These are phyloP conservation scores for Eudorina sp. DNA, from an alignment of 139 green algal species.

Conservation along the genomic window DNA sequence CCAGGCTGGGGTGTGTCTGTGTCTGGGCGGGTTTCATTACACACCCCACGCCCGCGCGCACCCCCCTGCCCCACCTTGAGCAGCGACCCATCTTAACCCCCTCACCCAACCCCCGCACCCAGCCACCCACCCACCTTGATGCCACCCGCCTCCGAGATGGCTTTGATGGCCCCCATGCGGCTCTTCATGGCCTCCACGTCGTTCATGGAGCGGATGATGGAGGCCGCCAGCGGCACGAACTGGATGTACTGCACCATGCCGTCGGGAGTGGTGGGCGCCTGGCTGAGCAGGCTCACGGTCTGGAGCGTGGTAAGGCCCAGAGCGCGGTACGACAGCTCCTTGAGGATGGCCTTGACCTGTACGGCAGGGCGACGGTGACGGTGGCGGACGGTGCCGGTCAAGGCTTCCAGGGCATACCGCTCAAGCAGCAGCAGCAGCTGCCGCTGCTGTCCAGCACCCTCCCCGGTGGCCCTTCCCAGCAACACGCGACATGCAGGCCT, in stretches of 20 bases:
- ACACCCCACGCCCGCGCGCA: too few species aligned
- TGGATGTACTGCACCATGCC: slow-evolving; percentile 61
- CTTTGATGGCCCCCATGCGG: slow-evolving; percentile 58
- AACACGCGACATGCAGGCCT: not conserved
- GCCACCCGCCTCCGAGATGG: slow-evolving; percentile 48
- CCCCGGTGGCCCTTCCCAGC: too few species aligned
- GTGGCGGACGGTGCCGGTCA: too few species aligned
- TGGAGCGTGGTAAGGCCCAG: slow-evolving; percentile 63
- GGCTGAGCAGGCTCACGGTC: slow-evolving; percentile 54
- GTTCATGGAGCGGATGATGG: slow-evolving; percentile 62
- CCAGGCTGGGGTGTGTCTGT: too few species aligned
- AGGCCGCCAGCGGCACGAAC: slow-evolving; percentile 58
- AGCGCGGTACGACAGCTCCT: slow-evolving; percentile 56
- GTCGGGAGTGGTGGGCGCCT: slow-evolving; percentile 57
- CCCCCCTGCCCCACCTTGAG: not conserved
- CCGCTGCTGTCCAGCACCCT: too few species aligned
- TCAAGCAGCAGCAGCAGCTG: too few species aligned
- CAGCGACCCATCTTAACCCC: not conserved
- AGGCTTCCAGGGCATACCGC: too few species aligned
- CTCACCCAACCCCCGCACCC: not conserved
- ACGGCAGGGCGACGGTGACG: not conserved
- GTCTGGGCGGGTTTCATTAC: too few species aligned
- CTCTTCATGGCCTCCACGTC: slow-evolving; percentile 61
- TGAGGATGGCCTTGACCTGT: slow-evolving; percentile 58
- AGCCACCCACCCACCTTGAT: slow-evolving; percentile 33